A percentile compares a stretch with the other conserved stretches of the same genome.
phyloP scores from a whole-genome alignment of 306 rosid genomes.

The Fagus sylvatica region DNA sequence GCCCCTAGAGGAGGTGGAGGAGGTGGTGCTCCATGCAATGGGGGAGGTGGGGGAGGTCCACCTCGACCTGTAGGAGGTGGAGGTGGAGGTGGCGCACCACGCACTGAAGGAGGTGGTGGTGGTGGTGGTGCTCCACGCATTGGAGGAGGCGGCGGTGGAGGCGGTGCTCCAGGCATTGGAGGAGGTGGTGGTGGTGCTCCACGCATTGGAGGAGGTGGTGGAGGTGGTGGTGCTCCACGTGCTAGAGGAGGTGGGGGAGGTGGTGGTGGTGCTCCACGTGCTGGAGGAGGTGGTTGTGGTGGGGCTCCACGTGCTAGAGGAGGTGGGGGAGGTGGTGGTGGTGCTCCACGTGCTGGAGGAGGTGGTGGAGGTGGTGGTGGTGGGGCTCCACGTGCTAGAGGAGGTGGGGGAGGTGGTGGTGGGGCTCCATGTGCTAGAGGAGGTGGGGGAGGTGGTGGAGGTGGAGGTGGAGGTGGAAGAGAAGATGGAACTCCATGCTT shows the following conservation, averaged over 20 bases:
- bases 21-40: constrained; percentile 31
- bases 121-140: constrained; percentile 35
- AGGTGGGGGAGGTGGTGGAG: constrained; percentile 16
- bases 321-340: constrained; percentile 29
- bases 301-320: constrained; percentile 24
- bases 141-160: constrained; percentile 37
- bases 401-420: constrained; percentile 36
- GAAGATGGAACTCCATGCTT: constrained; percentile 37
- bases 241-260: constrained; percentile 27
- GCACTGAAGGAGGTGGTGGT: constrained; percentile 36
- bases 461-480: constrained; percentile 19
- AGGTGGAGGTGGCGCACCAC: constrained; percentile 42
- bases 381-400: not conserved
- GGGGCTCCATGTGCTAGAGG: constrained; percentile 22
- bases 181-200: constrained; percentile 32
- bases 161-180: constrained; percentile 18
- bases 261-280: constrained; percentile 20
- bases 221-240: constrained; percentile 17
- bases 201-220: constrained; percentile 24
- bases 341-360: constrained; percentile 20
- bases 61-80: constrained; percentile 42
- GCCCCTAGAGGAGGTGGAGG: constrained; percentile 51
- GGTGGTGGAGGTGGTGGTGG: constrained; percentile 28
- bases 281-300: constrained; percentile 40
- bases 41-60: constrained; percentile 58